Evolutionary conservation across 495 filamentous ascomycete species (phyloP), one percentile per base, ranked within the genome.

Genomic region (Penicillium ucsense): DNA sequence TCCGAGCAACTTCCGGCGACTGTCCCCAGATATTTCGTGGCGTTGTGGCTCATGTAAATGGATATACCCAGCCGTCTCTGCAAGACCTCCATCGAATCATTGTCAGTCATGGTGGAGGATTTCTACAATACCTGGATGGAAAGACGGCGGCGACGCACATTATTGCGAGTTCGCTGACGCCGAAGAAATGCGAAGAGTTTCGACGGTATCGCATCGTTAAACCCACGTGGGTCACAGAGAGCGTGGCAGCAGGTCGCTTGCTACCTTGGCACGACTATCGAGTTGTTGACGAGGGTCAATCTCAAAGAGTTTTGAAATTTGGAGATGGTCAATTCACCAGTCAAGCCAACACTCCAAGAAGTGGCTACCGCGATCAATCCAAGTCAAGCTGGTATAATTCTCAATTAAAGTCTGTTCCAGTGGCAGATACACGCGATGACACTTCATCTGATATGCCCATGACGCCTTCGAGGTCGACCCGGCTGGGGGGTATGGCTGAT

Each of bases 101-200:
- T 36, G 89, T 96, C 34, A 81, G 79, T 52, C 81, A 97, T 79
- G 91, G 92, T 8, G 92, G 90, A 29, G 87, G 84, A 1, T 96
- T 95, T 57, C 78, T 94, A 45, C 91, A 96, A 61, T 95, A 96
- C 60, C 72, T 97, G n/a, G 88, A 92, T 60, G 83, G 83, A 34
- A 97, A 96, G 71, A 96, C 90, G 1, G 79, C 80, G 54, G 88
- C 89, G 0, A 98, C 92, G 3, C 94, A 97, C 63, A 94, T 98
- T 56, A 89, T 98, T 57, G 89, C 91, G 4, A 88, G 85, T 39
- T 82, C 80, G 45, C 74, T 98, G 33, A 91, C 92, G 3, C 87
- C 86, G 0, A 97, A 95, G 72, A 98, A 98, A 60, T 76, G 79
- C 31, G 80, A 86, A 32, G 92, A 96, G 50, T 95, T 94, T 52